Evolutionary conservation across 768 basidiomycete genomes (phyloP), one percentile per base, ranked within the genome.

Genomic region (Mycena kentingensis): DNA sequence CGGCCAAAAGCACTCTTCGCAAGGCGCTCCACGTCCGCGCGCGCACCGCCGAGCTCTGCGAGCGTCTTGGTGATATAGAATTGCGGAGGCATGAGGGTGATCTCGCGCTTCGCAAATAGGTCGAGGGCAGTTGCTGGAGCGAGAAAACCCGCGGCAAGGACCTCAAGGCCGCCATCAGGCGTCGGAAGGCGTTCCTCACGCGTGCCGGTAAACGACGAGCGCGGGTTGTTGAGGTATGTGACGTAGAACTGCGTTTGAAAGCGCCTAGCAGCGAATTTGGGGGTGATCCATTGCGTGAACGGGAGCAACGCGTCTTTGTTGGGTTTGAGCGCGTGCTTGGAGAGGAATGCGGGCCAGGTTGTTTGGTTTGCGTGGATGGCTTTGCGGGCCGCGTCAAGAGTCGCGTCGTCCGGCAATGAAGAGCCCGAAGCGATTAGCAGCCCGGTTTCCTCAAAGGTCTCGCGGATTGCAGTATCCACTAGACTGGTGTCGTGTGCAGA

Each of bases 381-480:
- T 56, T 72, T 69, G 16, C 87, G 81, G 3, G 81, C 81, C 18
- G 73, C 67, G 51, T 85, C 81, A 46, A 88, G 65, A 0, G 70
- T 64, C 1, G 61, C 46, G 47, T 82, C 72, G 28, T 70, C 67
- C 22, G 73, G 64, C 18, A 41, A 22, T 12, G 38, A 7, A 41
- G 56, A 39, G 10, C 52, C 42, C 12, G 81, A 79, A 11, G 83
- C 84, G 13, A 89, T 65, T 13, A 89, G 66, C 25, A 89, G 66
- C 2, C 87, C 88, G 3, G 86, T 77, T 63, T 90, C 88, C 62
- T 90, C 88, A 52, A 90, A 89, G 0, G 87, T 84, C 68, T 90
- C 87, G 16, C 88, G 77, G 37, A 89, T 83, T 3, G 86, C 88
- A 13, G 86, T 88, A 51, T 84, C 74, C 27, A 66, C 65, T 18